phyloP scores from a whole-genome alignment of 495 filamentous ascomycete species.

The Talaromyces adpressus region DNA sequence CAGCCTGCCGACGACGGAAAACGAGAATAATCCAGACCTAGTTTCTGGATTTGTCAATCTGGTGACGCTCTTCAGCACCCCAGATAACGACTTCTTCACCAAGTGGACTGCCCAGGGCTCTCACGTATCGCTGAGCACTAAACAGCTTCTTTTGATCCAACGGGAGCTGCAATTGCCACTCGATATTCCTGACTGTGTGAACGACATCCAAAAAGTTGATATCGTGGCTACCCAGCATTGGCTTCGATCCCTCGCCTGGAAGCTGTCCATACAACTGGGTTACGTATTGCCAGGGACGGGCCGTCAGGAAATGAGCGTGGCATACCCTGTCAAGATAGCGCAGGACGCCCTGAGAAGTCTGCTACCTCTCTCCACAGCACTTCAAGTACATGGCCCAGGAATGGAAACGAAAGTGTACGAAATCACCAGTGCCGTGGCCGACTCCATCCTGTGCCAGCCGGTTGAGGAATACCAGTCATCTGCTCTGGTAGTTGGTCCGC shows the following conservation, averaged over 20 bases:
- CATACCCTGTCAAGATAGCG: not conserved
- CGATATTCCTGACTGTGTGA: not conserved
- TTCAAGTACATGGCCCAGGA: constrained; percentile 1
- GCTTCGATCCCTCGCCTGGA: not conserved
- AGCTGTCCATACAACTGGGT: not conserved
- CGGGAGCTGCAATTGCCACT: not conserved
- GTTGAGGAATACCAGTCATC: not conserved
- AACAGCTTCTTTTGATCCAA: not conserved
- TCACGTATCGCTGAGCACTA: not conserved
- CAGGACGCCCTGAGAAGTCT: not conserved
- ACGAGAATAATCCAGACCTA: not conserved
- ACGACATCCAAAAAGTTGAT: not conserved
- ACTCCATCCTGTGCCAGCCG: not conserved
- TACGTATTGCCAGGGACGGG: not conserved
- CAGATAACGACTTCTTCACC: not conserved
- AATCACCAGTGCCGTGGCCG: not conserved
- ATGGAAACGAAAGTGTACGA: not conserved
- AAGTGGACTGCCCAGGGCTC: not conserved
- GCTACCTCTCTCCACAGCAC: not conserved
- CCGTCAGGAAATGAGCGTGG: not conserved
- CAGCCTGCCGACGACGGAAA: not conserved
- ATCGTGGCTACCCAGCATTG: not conserved
- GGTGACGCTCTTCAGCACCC: not conserved
- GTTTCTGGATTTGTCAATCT: not conserved
- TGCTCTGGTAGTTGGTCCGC: not conserved